phyloP scores from a whole-genome alignment of 352 stramenopile species.

The Globisporangium spinosum region DNA sequence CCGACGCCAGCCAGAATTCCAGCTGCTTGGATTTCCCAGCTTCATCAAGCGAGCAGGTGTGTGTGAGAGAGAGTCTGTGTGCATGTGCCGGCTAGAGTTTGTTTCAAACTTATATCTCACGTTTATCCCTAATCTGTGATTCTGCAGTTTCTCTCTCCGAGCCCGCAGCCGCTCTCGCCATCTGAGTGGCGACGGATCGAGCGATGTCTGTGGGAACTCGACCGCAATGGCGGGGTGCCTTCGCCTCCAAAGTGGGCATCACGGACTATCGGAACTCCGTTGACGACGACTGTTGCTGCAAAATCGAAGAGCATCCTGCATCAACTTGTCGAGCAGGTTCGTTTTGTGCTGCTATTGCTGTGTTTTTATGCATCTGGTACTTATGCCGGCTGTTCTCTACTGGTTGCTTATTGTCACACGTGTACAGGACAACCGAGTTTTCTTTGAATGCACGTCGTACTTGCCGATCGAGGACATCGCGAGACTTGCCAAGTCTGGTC shows the following conservation, averaged over 20 bases:
- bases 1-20: not conserved
- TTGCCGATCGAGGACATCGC: slow-evolving; percentile 47
- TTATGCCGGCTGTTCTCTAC: not conserved
- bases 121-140: not conserved
- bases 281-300: not conserved
- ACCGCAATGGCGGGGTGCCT: slow-evolving; percentile 19
- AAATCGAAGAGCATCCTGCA: not conserved
- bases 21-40: slow-evolving; percentile 1
- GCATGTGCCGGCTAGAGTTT: not conserved
- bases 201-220: slow-evolving; percentile 56
- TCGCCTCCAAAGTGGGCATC: slow-evolving; percentile 7
- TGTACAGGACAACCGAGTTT: slow-evolving; percentile 27
- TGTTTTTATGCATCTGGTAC: no score
- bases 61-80: not conserved
- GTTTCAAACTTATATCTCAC: not conserved
- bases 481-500: slow-evolving; percentile 31
- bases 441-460: slow-evolving; percentile 43
- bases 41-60: not conserved
- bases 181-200: slow-evolving; percentile 56
- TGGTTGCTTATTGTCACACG: not conserved
- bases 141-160: slow-evolving; percentile 3
- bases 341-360: not conserved
- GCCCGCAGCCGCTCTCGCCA: slow-evolving; percentile 18
- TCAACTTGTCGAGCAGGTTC: slow-evolving; percentile 1
- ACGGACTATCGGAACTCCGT: not conserved